Conservation (phyloP, 176 grass and related monocot genomes). For the Phyllostachys edulis region DNA sequence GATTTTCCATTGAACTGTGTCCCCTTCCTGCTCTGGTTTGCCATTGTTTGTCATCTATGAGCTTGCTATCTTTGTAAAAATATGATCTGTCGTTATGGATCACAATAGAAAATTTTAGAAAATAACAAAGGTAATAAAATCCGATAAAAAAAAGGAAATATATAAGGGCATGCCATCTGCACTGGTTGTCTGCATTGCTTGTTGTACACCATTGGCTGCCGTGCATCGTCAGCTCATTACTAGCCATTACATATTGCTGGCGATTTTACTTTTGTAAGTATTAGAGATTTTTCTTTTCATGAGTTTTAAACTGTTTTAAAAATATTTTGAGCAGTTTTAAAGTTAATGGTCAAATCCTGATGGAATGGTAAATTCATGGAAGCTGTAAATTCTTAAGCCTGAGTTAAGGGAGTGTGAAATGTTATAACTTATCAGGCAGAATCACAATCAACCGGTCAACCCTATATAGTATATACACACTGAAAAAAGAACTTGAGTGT, state of each 20-base stretch:
- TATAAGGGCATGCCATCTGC: neutral
- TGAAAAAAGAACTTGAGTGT: neutral
- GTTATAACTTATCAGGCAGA: conserved; percentile 4
- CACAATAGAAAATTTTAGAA: neutral
- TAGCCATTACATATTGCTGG: neutral
- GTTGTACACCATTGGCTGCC: too few species aligned
- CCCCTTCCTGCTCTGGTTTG: neutral
- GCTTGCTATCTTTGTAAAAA: neutral
- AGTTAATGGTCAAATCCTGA: neutral
- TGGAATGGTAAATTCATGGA: neutral
- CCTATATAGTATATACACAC: too few species aligned
- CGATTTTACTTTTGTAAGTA: neutral
- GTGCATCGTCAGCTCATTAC: neutral
- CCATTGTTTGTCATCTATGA: neutral
- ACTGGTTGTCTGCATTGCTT: too few species aligned
- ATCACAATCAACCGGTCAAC: neutral
- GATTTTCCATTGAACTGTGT: neutral
- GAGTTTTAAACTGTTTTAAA: too few species aligned
- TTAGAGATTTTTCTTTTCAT: neutral
- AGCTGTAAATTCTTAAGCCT: neutral
- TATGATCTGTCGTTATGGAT: neutral
- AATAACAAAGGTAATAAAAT: neutral
- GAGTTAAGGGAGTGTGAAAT: neutral
- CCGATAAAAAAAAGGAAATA: neutral
- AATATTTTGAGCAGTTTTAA: too few species aligned